Conservation (phyloP, 2,329 filamentous ascomycete genomes). For the Apiospora marii region DNA sequence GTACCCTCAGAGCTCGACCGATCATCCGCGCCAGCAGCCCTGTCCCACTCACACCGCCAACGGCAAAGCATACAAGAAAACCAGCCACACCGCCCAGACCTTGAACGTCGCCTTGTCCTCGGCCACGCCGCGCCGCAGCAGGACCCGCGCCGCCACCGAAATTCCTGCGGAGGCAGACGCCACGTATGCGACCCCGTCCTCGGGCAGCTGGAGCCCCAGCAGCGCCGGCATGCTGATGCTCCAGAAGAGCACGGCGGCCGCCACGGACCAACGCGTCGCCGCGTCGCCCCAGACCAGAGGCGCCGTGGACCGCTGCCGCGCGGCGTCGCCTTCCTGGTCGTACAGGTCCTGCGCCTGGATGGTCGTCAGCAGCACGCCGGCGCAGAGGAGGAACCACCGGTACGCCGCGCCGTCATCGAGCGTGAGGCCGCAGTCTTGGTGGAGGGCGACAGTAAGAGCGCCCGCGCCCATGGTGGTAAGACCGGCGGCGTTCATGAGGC, state of each 20-base stretch:
- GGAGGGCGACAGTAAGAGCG: neutral
- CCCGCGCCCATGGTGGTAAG: slow-evolving; percentile 4
- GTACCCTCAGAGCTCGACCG: too few relatives aligned
- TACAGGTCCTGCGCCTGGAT: neutral
- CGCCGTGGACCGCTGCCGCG: neutral
- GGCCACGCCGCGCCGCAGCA: neutral
- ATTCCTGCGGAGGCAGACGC: neutral
- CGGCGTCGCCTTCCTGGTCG: neutral
- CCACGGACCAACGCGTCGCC: neutral
- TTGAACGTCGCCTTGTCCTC: neutral
- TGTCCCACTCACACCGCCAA: too few relatives aligned
- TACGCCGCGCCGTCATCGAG: neutral
- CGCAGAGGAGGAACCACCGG: neutral
- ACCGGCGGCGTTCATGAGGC: neutral
- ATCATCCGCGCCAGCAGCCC: too few relatives aligned
- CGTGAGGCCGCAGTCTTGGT: neutral
- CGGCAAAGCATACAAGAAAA: too few relatives aligned
- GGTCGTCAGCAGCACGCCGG: neutral
- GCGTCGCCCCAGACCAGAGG: neutral
- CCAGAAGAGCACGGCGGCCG: neutral
- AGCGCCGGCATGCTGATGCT: neutral
- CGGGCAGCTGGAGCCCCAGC: neutral
- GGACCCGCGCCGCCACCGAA: neutral
- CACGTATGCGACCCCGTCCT: neutral
- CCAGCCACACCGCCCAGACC: neutral